Evolutionary conservation across 192 early-diverging fungal genomes (phyloP), one percentile per base, ranked within the genome.

Genomic region (Podila verticillata): DNA sequence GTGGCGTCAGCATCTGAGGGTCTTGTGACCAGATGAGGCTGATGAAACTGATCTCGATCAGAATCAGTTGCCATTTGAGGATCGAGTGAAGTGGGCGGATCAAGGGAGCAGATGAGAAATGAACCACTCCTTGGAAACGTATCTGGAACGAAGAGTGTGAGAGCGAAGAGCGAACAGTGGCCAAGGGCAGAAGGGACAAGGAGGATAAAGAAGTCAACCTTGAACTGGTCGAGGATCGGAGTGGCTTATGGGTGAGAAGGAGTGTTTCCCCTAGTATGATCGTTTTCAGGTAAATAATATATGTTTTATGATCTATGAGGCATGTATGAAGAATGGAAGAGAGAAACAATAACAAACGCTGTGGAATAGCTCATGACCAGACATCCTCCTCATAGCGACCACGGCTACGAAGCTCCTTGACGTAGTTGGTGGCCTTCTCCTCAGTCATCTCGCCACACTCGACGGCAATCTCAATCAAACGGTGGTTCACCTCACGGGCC

Each of bases 341-440:
- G 49, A 74, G 60, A 34, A 35, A 61, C 36, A 31, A 82, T 35
- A 68, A 54, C 49, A 51, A 19, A 59, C 10, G 57, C 29, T 12
- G 8, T 30, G 12, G 56, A 70, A 48, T 56, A 57, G 30, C 82
- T 75, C 90, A 93, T 65, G 88, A 87, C 97, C 97, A 98, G 19
- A 98, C 95, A 86, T 98, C 98, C 78, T 98, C 98, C 70, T 94
- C 93, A 75, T 97, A 99, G 34, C 94, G 91, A 28, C 92, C 92
- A 63, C 88, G 74, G 32, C 79, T 87, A 65, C 93, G 90, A 79
- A 99, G 85, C 66, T 95, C 91, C 66, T 96, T 96, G 36, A 98
- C 85, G 90, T 93, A 99, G 48, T 83, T 86, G 61, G 86, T 85
- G 1, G 95, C 95, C 62, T 83, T 83, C 26, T 90, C 88, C 61